These are phyloP conservation scores for Neurospora sp. DNA, from an alignment of 495 filamentous ascomycete genomes.

Conservation along the genomic window DNA sequence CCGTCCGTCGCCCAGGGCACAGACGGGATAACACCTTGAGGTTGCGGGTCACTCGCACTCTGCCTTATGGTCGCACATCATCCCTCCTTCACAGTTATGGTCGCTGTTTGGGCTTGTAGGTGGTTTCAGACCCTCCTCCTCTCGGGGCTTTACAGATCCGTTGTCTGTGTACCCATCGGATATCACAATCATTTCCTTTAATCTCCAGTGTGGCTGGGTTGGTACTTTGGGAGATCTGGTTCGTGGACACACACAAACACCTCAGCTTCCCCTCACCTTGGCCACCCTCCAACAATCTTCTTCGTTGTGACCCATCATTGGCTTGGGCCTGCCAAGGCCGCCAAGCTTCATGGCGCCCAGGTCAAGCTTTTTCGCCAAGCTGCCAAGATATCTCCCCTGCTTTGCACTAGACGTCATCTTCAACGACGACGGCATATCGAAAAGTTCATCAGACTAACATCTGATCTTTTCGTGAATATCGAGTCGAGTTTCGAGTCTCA, in stretches of 20 bases:
- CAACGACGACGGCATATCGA: neutral
- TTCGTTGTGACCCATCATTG: neutral
- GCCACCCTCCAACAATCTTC: neutral
- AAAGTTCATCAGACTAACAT: neutral
- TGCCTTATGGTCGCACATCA: neutral
- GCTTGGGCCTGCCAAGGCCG: constrained; percentile 5
- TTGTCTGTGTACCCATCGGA: neutral
- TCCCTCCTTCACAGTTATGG: neutral
- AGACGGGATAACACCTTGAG: neutral
- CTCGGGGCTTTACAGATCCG: neutral
- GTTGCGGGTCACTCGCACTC: neutral
- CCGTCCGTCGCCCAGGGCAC: neutral
- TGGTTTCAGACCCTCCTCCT: neutral
- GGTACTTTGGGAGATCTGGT: neutral
- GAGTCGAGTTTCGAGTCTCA: neutral
- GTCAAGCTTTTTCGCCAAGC: constrained; percentile 23
- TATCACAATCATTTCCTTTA: neutral
- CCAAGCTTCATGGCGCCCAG: constrained; percentile 9
- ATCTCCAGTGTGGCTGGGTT: neutral
- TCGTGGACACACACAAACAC: neutral
- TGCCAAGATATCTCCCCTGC: constrained; percentile 15
- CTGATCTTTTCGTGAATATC: neutral
- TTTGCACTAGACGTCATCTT: neutral
- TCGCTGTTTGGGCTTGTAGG: neutral
- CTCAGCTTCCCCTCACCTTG: neutral